A percentile compares a stretch with the other conserved stretches of the same genome.
Conservation (phyloP, 1,139 yeast species). For the Pichia terricola region DNA sequence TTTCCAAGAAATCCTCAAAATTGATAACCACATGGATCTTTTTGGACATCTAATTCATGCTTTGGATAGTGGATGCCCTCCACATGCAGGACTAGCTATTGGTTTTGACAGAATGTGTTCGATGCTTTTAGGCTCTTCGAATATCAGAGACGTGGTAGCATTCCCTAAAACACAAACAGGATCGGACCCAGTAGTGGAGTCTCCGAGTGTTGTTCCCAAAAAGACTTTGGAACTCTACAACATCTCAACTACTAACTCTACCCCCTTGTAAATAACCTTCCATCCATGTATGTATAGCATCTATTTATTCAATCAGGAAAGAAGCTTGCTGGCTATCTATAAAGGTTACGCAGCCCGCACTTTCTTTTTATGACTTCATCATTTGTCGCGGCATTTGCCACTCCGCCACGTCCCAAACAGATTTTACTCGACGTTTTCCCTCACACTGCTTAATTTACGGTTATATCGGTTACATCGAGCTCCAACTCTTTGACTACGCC, state of each 20-base stretch:
- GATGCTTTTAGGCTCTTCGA: conserved; percentile 64
- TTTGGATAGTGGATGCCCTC: conserved; percentile 88
- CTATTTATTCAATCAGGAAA: no score
- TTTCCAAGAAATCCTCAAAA: conserved; percentile 45
- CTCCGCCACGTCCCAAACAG: no score
- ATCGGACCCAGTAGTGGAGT: conserved; percentile 74
- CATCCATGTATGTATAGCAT: no score
- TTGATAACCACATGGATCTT: conserved; percentile 45
- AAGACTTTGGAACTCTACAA: conserved; percentile 42
- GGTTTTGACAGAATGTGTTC: conserved; percentile 94
- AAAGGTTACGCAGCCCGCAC: conserved; percentile 1
- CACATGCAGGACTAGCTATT: conserved; percentile 94
- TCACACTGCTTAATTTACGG: no score
- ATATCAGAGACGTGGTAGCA: conserved; percentile 89
- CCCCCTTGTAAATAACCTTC: not conserved
- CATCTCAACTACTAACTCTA: conserved; percentile 19
- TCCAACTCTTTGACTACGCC: no score
- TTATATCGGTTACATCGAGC: no score
- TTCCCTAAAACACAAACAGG: conserved; percentile 93
- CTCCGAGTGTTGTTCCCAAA: conserved; percentile 61
- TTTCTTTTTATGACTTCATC: no score
- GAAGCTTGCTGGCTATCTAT: not conserved
- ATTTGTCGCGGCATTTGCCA: no score
- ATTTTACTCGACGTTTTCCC: no score
- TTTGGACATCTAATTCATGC: conserved; percentile 85